These are phyloP conservation scores for Aspergillus pseudoterreus DNA, from an alignment of 2,329 filamentous ascomycete species.

Conservation along the genomic window DNA sequence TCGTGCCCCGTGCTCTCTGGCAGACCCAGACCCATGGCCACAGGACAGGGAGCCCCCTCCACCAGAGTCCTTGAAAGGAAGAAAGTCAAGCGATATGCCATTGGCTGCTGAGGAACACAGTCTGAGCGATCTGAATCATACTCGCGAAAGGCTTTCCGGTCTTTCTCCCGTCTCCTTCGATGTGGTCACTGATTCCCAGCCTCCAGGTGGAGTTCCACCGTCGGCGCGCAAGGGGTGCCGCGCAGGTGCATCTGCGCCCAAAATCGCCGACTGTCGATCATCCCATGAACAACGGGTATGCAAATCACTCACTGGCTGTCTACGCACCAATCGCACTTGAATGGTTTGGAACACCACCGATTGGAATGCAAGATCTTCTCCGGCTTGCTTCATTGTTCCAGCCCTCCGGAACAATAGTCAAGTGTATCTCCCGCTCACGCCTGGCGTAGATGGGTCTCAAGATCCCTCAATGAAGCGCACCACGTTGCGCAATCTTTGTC, in stretches of 20 bases:
- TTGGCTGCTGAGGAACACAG: background rate
- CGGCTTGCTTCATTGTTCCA: too few species aligned
- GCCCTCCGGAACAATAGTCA: too few species aligned
- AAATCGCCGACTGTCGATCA: constrained; percentile 6
- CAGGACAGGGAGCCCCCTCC: background rate
- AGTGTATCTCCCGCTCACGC: too few species aligned
- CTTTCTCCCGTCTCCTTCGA: background rate
- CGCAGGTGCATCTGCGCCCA: constrained; percentile 4
- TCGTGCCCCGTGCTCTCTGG: background rate
- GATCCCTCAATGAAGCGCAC: too few species aligned
- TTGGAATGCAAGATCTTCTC: too few species aligned
- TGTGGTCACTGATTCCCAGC: background rate
- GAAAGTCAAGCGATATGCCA: background rate
- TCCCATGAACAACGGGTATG: constrained; percentile 1
- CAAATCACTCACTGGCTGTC: constrained; percentile 1
- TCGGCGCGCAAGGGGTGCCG: background rate
- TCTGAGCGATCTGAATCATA: background rate
- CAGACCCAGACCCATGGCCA: background rate
- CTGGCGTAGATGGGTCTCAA: too few species aligned
- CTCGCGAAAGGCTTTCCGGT: background rate
- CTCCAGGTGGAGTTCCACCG: background rate
- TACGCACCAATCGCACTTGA: constrained; percentile 1
- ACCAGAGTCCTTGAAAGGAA: background rate
- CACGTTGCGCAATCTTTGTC: too few species aligned
- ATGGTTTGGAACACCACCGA: background rate